phyloP scores from a whole-genome alignment of 1,139 yeast species.

The Yamadazyma atmosphaerica region DNA sequence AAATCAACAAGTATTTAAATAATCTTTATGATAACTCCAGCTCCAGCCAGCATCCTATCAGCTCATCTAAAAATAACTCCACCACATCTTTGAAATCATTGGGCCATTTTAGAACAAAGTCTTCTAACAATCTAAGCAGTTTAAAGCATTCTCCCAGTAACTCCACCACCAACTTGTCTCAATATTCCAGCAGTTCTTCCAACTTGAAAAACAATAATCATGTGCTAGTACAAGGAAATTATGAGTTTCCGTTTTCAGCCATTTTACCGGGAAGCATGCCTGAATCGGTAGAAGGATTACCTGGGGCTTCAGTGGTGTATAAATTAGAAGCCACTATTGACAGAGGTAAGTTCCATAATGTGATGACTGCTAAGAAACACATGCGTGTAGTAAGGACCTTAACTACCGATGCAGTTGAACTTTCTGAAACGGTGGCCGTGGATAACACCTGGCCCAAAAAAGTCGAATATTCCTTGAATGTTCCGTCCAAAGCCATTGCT shows the following conservation, averaged over 20 bases:
- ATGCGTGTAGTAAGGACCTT: slow-evolving; percentile 85
- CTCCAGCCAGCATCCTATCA: slow-evolving; percentile 10
- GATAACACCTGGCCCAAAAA: slow-evolving; percentile 96
- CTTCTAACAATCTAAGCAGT: slow-evolving; percentile 26
- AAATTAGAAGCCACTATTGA: slow-evolving; percentile 79
- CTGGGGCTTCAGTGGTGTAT: slow-evolving; percentile 80
- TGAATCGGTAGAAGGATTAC: slow-evolving; percentile 89
- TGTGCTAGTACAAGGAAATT: slow-evolving; percentile 69
- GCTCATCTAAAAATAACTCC: slow-evolving; percentile 28
- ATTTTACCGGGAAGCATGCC: slow-evolving; percentile 82
- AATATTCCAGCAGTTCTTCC: slow-evolving; percentile 3
- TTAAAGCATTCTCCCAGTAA: slow-evolving; percentile 15
- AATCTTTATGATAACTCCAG: slow-evolving; percentile 27
- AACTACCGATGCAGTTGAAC: slow-evolving; percentile 83
- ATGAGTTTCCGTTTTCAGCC: slow-evolving; percentile 87
- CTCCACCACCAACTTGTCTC: slow-evolving; percentile 13
- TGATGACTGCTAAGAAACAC: slow-evolving; percentile 67
- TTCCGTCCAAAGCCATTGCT: slow-evolving; percentile 88
- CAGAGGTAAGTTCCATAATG: slow-evolving; percentile 72
- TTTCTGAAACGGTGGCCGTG: slow-evolving; percentile 89
- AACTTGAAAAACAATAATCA: slow-evolving; percentile 14
- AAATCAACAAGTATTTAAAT: slow-evolving; percentile 37
- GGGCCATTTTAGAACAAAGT: slow-evolving; percentile 33
- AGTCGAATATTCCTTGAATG: slow-evolving; percentile 84
- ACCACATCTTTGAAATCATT: slow-evolving; percentile 36